Evolutionary conservation across 306 rosid species (phyloP), one percentile per base, ranked within the genome.

Genomic region (Betula pendula): DNA sequence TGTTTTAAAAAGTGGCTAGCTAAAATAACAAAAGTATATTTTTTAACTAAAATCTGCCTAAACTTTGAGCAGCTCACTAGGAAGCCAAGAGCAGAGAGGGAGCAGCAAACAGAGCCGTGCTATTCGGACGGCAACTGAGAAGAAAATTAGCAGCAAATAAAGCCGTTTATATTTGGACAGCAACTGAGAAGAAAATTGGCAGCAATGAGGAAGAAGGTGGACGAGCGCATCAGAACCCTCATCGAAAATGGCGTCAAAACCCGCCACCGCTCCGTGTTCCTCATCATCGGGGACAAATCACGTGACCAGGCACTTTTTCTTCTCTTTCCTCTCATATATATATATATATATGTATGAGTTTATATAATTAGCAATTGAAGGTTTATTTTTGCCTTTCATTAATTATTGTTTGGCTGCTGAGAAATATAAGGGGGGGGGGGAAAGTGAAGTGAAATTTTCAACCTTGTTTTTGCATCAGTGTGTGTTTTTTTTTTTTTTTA

Each of bases 201-300:
- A 68, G 72, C 1, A 47, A 87, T 95, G 99, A 95, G 97, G 96
- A 92, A 92, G 89, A 95, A 92, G 80, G 97, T 92, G 3, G 99
- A 95, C 52, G 97, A 92, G 24, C 91, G 99, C 51, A 92, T 95
- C 83, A 81, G 99, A 73, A 92, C 96, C 81, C 88, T 95, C 11
- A 90, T 95, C 27, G 97, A 90, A 42, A 95, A 95, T 88, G 99
- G 99, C 22, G 97, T 95, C 90, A 92, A 85, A 72, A 70, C 79
- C 53, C 81, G 91, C 79, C 96, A 95, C 56, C 92, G 97, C 60
- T 92, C 97, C 43, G 85, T 95, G 88, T 95, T 95, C 81, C 81
- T 92, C 77, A 91, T 95, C 72, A 77, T 95, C 11, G 99, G 99
- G 12, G 97, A 95, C 86, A 95, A 91, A 88, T 95, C 90, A n/a